Base-by-base conservation (phyloP, 345 rosid genomes). In the Erodium maritimum region DNA sequence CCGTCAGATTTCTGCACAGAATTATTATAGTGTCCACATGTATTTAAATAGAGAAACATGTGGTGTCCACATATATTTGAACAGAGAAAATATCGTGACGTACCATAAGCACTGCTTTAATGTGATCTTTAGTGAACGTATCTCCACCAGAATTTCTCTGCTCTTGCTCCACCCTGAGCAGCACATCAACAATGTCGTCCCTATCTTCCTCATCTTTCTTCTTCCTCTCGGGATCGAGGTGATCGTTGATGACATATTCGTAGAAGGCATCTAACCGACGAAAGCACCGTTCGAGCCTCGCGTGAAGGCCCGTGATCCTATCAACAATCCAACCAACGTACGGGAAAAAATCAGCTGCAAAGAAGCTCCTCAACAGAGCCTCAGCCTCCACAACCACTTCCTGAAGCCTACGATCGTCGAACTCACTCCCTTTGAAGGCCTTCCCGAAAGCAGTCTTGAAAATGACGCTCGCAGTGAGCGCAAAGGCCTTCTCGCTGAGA, bases 101-200 rank as follows among this genome's bases (percentile, higher is more conserved):
- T 73, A 78, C 81, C 76, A 75, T 24, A 52, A 82, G 75, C 19
- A 77, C 21, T 55, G 77, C 90, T 71, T 74, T 75, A 33, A 80
- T 63, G 61, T 79, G 74, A 21, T 74, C 69, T 17, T 70, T 69
- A 0, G 74, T 68, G 60, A 75, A 65, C 55, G 33, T 54, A 59
- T 62, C 55, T n/a, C n/a, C n/a, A n/a, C n/a, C 65, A n/a, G 54
- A 51, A 52, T 64, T 62, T 21, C 21, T 60, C 63, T 68, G 60
- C 17, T 73, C 76, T 42, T 55, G 68, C 61, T 57, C 70, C 18
- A 76, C 52, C 51, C 56, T 55, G 5, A 78, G 54, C 74, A 80
- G 61, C 56, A 78, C 80, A 14, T 84, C 84, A 4, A 82, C 68
- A 8, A 82, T 51, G 69, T 80, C 86, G 50, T 75, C 61, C 62